phyloP scores from a whole-genome alignment of 768 basidiomycete genomes.

The Chalciporus piperatus region DNA sequence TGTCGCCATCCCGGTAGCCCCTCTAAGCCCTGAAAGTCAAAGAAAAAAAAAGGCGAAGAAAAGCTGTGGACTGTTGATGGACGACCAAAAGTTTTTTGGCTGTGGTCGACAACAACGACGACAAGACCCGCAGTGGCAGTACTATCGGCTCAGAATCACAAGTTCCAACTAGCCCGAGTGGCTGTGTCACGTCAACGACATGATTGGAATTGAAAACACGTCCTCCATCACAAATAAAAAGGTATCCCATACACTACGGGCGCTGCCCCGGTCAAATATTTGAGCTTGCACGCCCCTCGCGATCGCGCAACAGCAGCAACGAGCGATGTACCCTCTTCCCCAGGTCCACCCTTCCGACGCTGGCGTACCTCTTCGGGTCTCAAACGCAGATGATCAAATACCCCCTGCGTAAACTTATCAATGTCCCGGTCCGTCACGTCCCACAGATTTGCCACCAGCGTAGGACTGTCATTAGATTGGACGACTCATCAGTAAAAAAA shows the following conservation, averaged over 20 bases:
- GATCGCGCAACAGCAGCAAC: slow-evolving; percentile 78
- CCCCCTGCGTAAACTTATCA: slow-evolving; percentile 84
- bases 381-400: slow-evolving; percentile 72
- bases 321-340: slow-evolving; percentile 40
- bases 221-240: slow-evolving; percentile 59
- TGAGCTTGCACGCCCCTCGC: slow-evolving; percentile 81
- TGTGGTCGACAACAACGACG: neutral
- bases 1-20: slow-evolving; percentile 3
- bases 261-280: slow-evolving; percentile 92
- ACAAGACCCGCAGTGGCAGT: neutral
- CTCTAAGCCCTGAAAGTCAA: neutral
- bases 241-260: slow-evolving; percentile 96
- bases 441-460: slow-evolving; percentile 94
- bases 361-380: slow-evolving; percentile 25
- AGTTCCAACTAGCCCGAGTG: slow-evolving; percentile 11
- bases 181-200: slow-evolving; percentile 8
- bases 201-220: neutral
- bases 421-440: slow-evolving; percentile 98
- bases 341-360: neutral
- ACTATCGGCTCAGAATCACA: too few relatives aligned
- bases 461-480: slow-evolving; percentile 58
- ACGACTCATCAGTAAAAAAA: slow-evolving; percentile 2
- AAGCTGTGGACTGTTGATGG: neutral
- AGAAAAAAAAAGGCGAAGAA: neutral
- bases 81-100: neutral